Evolutionary conservation across 2,329 filamentous ascomycete genomes (phyloP), one percentile per base, ranked within the genome.

Genomic region (Cladobotryum protrusum): DNA sequence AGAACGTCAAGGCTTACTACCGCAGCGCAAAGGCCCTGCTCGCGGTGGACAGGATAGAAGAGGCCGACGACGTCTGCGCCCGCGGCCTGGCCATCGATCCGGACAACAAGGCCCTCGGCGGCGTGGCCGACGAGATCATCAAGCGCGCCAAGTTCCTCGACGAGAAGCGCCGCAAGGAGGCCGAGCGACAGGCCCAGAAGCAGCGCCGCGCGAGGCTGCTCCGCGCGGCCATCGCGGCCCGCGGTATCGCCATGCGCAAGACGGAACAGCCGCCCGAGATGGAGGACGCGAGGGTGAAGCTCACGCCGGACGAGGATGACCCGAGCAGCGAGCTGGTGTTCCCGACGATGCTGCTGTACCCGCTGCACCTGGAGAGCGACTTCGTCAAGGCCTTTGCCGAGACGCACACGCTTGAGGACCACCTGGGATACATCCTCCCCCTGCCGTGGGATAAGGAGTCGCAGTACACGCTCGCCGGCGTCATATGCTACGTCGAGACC

Each of bases 401-500:
- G 74, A 81, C 77, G 52, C 83, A 93, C 58, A 78, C 77, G 14
- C 73, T 96, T 24, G 77, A 76, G 7, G 83, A 92, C 57, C 91
- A 96, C 67, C 73, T 99, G 45, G 75, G 76, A 3, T 96, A 96
- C 61, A 85, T 97, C 9, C 81, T 99, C 51, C 92, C 91, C 2
- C 68, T 90, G 60, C 89, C 90, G 12, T 99, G 93, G 93, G 93
- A 97, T 60, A 62, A 67, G 14, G 72, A 77, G 53, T 69, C 76
- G 2, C 82, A 82, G 60, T 96, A 96, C 67, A 78, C 72, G 1
- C 59, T 76, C 1, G 73, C 74, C 0, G 73, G 69, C 1, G 88
- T 96, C 4, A 90, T 96, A 58, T 93, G 89, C 61, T 97, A 89
- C 67, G 86, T 95, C 74, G 90, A 96, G 73, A 97, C 90, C 0